Evolutionary conservation across 1,139 yeast species (phyloP), one percentile per base, ranked within the genome.

Genomic region (Protomyces inouyei): DNA sequence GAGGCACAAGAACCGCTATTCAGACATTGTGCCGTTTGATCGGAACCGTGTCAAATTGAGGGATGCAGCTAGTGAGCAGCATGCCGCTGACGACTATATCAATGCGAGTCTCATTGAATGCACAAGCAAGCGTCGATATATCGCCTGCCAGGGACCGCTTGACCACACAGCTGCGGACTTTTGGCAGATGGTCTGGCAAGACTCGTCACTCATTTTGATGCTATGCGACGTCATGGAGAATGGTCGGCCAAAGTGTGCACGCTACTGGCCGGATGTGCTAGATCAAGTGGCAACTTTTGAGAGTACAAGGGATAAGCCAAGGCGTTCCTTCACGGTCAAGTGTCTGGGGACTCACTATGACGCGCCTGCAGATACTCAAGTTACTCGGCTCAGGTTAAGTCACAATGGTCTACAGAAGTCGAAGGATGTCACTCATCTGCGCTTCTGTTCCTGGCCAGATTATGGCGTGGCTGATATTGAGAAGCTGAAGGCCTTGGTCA

Each of bases 151-250:
- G 86, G 63, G 97, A 0, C 98, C 98, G 0, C 78, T 85, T 3
- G 72, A 73, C 2, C 65, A 72, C 12, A 91, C 97, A 0, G 77
- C 79, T 64, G 80, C 77, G 46, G 92, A 88, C 71, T 90, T 89
- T 73, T 92, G 97, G 98, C 85, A 86, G 65, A 90, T 90, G 96
- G 84, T 88, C 48, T 82, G 79, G 68, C 77, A 80, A 59, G 80
- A 75, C 10, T 75, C 79, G 16, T 80, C 88, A 1, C 83, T 86
- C 0, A 79, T 93, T 9, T 86, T 89, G 12, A 93, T 92, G 98
- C 84, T 93, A 56, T 92, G 98, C 0, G 95, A 96, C 0, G 74
- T 91, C 60, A 74, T 74, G 16, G 96, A 90, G 32, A 77, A 77
- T 1, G 78, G 80, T 2, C 75, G 79, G 59, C 82, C 79, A 63